Evolutionary conservation across 2,329 filamentous ascomycete species (phyloP), one percentile per base, ranked within the genome.

Genomic region (Trichoderma arundinaceum): DNA sequence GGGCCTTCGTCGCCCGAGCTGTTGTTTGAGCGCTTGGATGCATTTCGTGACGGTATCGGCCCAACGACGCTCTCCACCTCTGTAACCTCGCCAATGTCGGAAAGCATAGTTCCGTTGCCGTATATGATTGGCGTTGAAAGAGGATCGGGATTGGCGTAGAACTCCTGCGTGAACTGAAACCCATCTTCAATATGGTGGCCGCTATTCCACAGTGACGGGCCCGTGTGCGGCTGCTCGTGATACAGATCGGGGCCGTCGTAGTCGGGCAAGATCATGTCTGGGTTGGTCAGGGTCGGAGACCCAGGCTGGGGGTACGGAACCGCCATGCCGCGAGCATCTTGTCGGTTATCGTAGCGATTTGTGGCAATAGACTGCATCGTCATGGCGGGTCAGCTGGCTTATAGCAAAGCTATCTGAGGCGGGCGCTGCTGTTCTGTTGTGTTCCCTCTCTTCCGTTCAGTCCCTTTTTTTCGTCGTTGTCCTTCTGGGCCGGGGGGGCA

Each of bases 241-340:
- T 83, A 80, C 75, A 83, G 81, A 74, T 84, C 78, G 75, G 85
- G 75, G 76, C 83, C 84, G 69, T 88, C 86, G 73, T 89, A 88
- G 75, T 90, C 88, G 67, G 94, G 94, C 60, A 97, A 81, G 72
- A 97, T 96, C 92, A 97, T 94, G 76, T 96, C 94, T 60, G 93
- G 92, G 77, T 97, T 96, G 64, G 92, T 96, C 73, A 97, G 82
- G 2, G 94, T 96, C 53, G 94, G 94, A 67, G 92, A 96, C 12
- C 87, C 88, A 69, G 90, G 88, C 66, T 83, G 78, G 51, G 82
- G 74, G 71, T 84, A 83, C 41, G 77, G 74, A 68, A 76, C 67
- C 41, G 69, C 68, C 53, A 72, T 68, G 64, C 68, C 71, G 64
- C 58, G 69, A 64, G 69, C 72, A 64, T 74, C 72, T 60, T 75